Conservation (phyloP, 768 basidiomycete genomes). For the Russula virescens region DNA sequence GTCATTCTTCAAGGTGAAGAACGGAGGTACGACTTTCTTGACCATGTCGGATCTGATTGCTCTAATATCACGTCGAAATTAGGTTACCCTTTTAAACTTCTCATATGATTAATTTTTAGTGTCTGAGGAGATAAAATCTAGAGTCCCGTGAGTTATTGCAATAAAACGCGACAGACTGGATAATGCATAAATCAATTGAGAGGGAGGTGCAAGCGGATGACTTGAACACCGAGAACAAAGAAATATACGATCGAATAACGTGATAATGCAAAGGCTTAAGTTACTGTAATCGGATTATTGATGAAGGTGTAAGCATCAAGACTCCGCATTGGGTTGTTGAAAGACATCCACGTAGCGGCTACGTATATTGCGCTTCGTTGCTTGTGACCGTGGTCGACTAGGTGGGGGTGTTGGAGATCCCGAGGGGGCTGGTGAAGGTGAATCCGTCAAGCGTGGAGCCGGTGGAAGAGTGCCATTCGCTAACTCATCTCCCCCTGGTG, state of each 20-base stretch:
- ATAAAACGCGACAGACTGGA: conserved; percentile 5
- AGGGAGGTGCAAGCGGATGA: background rate
- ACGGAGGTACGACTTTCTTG: conserved; percentile 50
- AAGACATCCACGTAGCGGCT: conserved; percentile 91
- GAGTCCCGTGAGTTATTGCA: conserved; percentile 16
- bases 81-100: conserved; percentile 80
- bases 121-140: conserved; percentile 22
- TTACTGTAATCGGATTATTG: background rate
- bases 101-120: conserved; percentile 42
- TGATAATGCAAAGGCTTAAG: conserved; percentile 3
- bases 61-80: conserved; percentile 6
- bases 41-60: background rate
- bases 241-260: conserved; percentile 8
- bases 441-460: conserved; percentile 25
- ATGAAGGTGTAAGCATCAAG: conserved; percentile 1
- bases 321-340: conserved; percentile 38
- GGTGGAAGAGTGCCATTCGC: conserved; percentile 33
- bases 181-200: conserved; percentile 17
- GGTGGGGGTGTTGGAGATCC: conserved; percentile 42
- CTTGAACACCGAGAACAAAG: background rate
- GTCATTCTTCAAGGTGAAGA: conserved; percentile 86
- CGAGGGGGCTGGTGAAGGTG: conserved; percentile 36
- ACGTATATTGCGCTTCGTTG: conserved; percentile 70
- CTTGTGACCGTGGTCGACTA: conserved; percentile 50
- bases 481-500: conserved; percentile 37